A percentile compares a stretch with the other conserved stretches of the same genome.
Evolutionary conservation across 2,329 filamentous ascomycete genomes (phyloP).

Genomic region (Hyphodiscus sp.): DNA sequence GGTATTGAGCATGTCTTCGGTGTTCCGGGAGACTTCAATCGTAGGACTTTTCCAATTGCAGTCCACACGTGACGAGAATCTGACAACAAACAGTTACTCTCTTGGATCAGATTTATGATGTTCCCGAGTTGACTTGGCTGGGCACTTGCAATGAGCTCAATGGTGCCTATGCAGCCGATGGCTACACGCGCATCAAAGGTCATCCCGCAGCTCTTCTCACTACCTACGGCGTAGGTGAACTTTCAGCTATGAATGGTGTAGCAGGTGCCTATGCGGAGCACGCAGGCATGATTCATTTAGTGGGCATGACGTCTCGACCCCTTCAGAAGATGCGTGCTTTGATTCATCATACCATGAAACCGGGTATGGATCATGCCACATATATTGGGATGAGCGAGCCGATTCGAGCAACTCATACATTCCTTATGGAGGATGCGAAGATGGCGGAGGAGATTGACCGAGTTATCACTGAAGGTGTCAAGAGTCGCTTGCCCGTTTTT

Average conservation of each 20-base stretch:
- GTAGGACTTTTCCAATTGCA: conserved; percentile 12
- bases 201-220: conserved; percentile 40
- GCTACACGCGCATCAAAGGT: conserved; percentile 43
- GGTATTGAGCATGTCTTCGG: conserved; percentile 27
- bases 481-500: conserved; percentile 49
- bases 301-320: conserved; percentile 34
- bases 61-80: background rate
- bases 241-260: conserved; percentile 53
- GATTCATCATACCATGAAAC: conserved; percentile 50
- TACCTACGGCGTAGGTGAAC: conserved; percentile 45
- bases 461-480: conserved; percentile 42
- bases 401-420: conserved; percentile 27
- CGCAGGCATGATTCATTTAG: conserved; percentile 50
- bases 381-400: conserved; percentile 41
- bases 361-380: conserved; percentile 49
- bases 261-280: conserved; percentile 52
- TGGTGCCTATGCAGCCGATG: conserved; percentile 43
- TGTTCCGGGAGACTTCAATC: conserved; percentile 28
- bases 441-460: conserved; percentile 47
- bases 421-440: conserved; percentile 53
- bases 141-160: conserved; percentile 33
- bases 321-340: conserved; percentile 37
- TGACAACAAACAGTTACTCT: conserved; percentile 38
- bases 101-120: conserved; percentile 55
- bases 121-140: conserved; percentile 32